Evolutionary conservation across 441 rosid species (phyloP), one percentile per base, ranked within the genome.

Genomic region (Jatropha multifida): DNA sequence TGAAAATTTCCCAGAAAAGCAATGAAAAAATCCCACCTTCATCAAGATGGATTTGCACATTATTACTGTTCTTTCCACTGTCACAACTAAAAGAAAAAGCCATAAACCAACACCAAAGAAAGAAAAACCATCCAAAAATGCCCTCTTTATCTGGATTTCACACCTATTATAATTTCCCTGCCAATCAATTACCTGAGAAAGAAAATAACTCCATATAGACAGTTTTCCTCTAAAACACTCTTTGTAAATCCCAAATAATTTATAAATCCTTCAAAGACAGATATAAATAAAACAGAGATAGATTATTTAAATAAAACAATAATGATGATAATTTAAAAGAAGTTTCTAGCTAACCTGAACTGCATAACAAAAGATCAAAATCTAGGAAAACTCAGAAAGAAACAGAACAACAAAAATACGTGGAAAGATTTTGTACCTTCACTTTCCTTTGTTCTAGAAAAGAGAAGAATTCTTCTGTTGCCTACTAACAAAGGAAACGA

Each of bases 111-210:
- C 20, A 18, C 23, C 13, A 66, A 13, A 1, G 2, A 23, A 32
- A 32, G 32, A 46, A 7, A 27, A 26, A 27, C 5, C 4, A 73
- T 38, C 15, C 38, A 40, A 14, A 63, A 52, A 32, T 32, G 32
- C 32, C 32, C 32, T 32, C 32, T 42, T 42, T 42, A 0, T 42
- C 7, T 5, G 46, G 9, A 42, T 42, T 8, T 42, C 7, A 42
- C 7, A 42, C 46, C 46, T 42, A 42, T 42, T 42, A 42, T 42
- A 42, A 42, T 42, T 8, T 42, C 13, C 12, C 32, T 12, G 59
- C 20, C 23, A 61, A 63, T 63, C 37, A 76, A 54, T 51, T 71
- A 76, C 79, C 79, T 55, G 59, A 70, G 48, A 76, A 46, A 0
- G 65, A 54, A 7, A 26, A 71, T 3, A 56, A 18, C 52, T 54